Evolutionary conservation across 306 rosid genomes (phyloP).

Genomic region (Pueraria montana): DNA sequence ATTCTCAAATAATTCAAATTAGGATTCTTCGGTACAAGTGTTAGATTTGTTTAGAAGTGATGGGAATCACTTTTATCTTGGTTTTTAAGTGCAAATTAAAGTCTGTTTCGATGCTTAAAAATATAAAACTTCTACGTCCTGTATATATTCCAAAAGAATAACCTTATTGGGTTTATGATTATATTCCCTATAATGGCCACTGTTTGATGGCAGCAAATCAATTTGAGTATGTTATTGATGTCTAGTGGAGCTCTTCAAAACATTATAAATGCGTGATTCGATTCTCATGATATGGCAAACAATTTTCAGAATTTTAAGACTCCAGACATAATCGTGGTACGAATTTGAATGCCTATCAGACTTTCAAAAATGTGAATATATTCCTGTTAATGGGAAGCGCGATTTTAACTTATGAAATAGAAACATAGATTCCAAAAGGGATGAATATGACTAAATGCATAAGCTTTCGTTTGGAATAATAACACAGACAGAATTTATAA

Average conservation of each 20-base stretch:
- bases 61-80: slow-evolving; percentile 35
- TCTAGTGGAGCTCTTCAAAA: slow-evolving; percentile 35
- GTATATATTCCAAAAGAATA: slow-evolving; percentile 55
- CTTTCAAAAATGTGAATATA: slow-evolving; percentile 49
- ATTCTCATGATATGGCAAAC: slow-evolving; percentile 41
- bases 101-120: slow-evolving; percentile 36
- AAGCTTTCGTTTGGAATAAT: slow-evolving; percentile 41
- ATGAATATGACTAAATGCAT: slow-evolving; percentile 23
- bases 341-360: slow-evolving; percentile 43
- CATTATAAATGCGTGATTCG: slow-evolving; percentile 47
- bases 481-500: background rate
- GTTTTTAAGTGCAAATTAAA: slow-evolving; percentile 7
- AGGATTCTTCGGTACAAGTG: background rate
- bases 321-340: slow-evolving; percentile 17
- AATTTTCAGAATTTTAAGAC: slow-evolving; percentile 25
- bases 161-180: slow-evolving; percentile 24
- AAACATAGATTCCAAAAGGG: slow-evolving; percentile 45
- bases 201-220: slow-evolving; percentile 47
- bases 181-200: slow-evolving; percentile 49
- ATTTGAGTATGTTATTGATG: slow-evolving; percentile 17
- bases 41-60: background rate
- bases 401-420: slow-evolving; percentile 6
- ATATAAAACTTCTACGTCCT: slow-evolving; percentile 36
- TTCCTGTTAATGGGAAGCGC: slow-evolving; percentile 43
- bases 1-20: background rate